These are phyloP conservation scores for Nannizziopsis barbatae DNA, from an alignment of 2,329 filamentous ascomycete species.

Conservation along the genomic window DNA sequence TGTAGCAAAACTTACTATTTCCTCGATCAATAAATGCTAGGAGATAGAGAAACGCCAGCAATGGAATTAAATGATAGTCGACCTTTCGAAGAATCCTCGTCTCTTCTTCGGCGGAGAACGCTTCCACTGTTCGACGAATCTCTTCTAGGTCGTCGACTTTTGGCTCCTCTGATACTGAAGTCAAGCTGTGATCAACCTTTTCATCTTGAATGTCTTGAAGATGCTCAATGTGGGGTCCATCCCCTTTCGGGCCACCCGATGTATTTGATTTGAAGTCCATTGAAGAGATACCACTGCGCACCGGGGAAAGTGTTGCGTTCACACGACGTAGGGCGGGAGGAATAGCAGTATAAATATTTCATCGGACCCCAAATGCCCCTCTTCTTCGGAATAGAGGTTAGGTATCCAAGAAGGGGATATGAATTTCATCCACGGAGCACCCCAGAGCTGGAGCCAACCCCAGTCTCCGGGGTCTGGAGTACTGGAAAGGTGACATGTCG, in stretches of 20 bases:
- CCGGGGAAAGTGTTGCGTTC: too few relatives aligned
- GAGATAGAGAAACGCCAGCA: constrained; percentile 47
- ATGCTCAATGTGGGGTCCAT: background rate
- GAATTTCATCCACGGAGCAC: too few relatives aligned
- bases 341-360: too few relatives aligned
- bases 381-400: too few relatives aligned
- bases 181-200: background rate
- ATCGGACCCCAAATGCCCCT: too few relatives aligned
- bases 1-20: constrained; percentile 15
- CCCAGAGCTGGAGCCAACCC: too few relatives aligned
- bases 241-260: background rate
- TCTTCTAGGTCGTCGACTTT: constrained; percentile 9
- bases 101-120: constrained; percentile 12
- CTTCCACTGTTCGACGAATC: constrained; percentile 7
- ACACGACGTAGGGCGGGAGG: too few relatives aligned
- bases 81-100: constrained; percentile 29
- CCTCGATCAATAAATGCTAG: constrained; percentile 62
- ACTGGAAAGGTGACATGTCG: too few relatives aligned
- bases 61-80: constrained; percentile 32
- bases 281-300: too few relatives aligned
- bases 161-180: constrained; percentile 5
- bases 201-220: background rate
- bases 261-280: constrained; percentile 2
- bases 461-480: too few relatives aligned
- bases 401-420: too few relatives aligned